These are phyloP conservation scores for Meira miltonrushii DNA, from an alignment of 1,284 basidiomycete genomes.

Conservation along the genomic window DNA sequence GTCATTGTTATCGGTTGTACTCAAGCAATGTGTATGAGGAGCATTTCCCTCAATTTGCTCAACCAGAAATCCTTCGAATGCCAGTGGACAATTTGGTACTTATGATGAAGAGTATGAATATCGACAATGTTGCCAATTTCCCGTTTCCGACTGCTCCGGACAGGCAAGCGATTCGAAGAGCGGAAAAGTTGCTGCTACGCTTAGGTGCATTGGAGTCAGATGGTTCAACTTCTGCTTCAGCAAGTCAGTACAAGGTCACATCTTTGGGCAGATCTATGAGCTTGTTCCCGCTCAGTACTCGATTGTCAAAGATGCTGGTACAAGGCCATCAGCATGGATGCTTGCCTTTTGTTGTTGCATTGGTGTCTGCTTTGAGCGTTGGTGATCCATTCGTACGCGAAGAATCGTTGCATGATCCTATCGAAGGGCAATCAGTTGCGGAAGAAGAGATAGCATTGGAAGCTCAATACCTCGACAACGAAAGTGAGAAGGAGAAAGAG, in stretches of 20 bases:
- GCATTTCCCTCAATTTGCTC: constrained; percentile 78
- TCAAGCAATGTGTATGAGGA: constrained; percentile 77
- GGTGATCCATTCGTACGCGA: constrained; percentile 94
- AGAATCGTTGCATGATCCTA: constrained; percentile 58
- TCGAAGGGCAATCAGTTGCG: constrained; percentile 54
- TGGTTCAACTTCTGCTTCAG: constrained; percentile 48
- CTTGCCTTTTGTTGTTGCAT: constrained; percentile 80
- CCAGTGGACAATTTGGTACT: constrained; percentile 95
- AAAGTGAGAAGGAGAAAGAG: constrained; percentile 62
- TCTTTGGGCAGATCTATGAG: constrained; percentile 85
- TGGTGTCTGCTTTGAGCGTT: constrained; percentile 86
- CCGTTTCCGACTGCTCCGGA: constrained; percentile 97
- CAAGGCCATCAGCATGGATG: constrained; percentile 86
- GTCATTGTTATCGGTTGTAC: constrained; percentile 73
- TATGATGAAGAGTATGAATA: constrained; percentile 99
- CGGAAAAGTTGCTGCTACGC: constrained; percentile 73
- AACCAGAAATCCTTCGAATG: constrained; percentile 89
- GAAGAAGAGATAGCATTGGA: constrained; percentile 13
- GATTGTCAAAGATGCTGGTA: constrained; percentile 91
- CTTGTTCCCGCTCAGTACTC: constrained; percentile 83
- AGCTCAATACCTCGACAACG: constrained; percentile 54
- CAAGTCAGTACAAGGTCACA: constrained; percentile 62
- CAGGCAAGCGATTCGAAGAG: constrained; percentile 68
- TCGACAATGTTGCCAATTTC: constrained; percentile 92
- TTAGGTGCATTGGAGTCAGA: constrained; percentile 69